Percentiles rank a stretch among this genome's conserved stretches.
Conservation (phyloP, 306 rosid genomes). For the Cyclanthera cordifolia region DNA sequence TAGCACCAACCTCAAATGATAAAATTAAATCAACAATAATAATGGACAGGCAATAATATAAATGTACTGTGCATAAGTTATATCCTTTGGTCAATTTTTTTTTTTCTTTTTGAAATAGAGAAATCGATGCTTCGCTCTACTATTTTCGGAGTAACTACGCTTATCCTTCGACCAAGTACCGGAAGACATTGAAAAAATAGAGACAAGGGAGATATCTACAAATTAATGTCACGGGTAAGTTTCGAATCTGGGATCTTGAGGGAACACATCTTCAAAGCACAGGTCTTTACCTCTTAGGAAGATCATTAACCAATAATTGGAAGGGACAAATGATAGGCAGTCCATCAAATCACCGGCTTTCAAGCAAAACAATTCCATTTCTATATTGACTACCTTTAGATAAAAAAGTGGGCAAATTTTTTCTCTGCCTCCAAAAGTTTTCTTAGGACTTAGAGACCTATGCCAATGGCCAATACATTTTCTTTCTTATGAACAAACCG, state of each 20-base stretch:
- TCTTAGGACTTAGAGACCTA: neutral
- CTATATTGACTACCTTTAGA: neutral
- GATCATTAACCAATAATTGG: constrained; percentile 9
- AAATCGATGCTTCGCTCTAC: too few relatives aligned
- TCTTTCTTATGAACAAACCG: too few relatives aligned
- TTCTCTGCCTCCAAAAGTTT: neutral
- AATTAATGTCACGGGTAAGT: too few relatives aligned
- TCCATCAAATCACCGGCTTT: neutral
- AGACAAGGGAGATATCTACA: too few relatives aligned
- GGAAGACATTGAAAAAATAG: too few relatives aligned
- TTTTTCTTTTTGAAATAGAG: too few relatives aligned
- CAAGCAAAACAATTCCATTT: neutral
- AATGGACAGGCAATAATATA: neutral
- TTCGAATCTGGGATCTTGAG: too few relatives aligned
- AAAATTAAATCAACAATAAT: neutral
- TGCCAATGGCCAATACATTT: neutral
- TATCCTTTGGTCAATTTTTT: too few relatives aligned
- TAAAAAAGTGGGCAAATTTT: neutral
- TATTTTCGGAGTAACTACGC: too few relatives aligned
- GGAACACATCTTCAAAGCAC: too few relatives aligned
- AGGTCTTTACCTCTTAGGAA: too few relatives aligned
- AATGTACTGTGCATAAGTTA: neutral
- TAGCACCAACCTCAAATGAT: neutral
- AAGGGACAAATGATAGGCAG: neutral
- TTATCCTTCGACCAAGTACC: too few relatives aligned